Evolutionary conservation across 805 yeast genomes (phyloP), one percentile per base, ranked within the genome.

Genomic region (Suhomyces emberorum): DNA sequence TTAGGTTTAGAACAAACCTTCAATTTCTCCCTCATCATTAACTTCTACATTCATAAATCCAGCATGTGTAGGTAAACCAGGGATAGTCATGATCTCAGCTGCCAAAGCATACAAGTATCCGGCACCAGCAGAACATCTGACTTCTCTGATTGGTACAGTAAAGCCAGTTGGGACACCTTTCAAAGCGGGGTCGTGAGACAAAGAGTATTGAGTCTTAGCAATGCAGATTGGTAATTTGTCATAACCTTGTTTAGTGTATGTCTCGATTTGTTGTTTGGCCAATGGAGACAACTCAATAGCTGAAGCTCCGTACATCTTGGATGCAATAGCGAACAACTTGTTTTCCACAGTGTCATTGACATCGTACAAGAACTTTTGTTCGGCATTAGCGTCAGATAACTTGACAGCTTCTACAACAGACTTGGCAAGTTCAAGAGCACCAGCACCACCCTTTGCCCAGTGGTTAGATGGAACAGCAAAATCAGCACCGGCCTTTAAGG

Each of bases 371-470:
- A 77, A 79, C 43, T 57, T 56, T 44, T 74, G 77, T 29, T 61
- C 46, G 14, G 41, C 38, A 8, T 48, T 49, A 14, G 68, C 56
- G 44, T 63, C 62, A 35, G 72, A 69, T 35, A 53, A 51, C 43
- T 64, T 54, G 18, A 84, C 76, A 20, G 95, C 91, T 47, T 76
- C 71, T 38, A 85, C 76, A 24, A 91, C 96, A 35, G 93, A 84
- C 48, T 82, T 63, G 29, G 98, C 98, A 40, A 91, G 75, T 23
- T 76, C 80, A 38, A 85, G 59, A 17, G 98, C 95, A 39, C 98
- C 98, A 42, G 67, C 65, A 47, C 98, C 98, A 68, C 98, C 98
- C 63, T 86, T 76, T 49, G 86, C 95, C 95, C 96, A 91, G 65
- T 91, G 98, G 65, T 82, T 84, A 5, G 96, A 79, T 12, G 85